Evolutionary conservation across 2,329 filamentous ascomycete species (phyloP).

Genomic region (Cladophialophora chaetospira): DNA sequence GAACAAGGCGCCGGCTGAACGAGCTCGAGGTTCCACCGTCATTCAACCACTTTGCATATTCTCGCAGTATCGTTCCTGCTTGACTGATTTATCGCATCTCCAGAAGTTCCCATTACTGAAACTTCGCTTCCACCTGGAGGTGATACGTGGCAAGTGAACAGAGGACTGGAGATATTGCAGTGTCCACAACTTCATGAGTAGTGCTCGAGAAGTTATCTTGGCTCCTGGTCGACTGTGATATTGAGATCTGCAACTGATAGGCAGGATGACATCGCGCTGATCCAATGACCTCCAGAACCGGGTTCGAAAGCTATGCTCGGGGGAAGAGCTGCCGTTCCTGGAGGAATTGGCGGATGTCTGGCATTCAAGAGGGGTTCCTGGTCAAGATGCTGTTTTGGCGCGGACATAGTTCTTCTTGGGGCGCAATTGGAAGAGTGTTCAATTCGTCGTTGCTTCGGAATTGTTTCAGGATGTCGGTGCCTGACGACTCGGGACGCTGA

Average conservation of each 20-base stretch:
- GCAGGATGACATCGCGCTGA: slow-evolving; percentile 16
- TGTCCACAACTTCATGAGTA: slow-evolving; percentile 22
- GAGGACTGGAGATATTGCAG: slow-evolving; percentile 20
- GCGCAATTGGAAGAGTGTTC: no score
- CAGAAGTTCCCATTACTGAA: slow-evolving; percentile 2
- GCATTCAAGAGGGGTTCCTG: slow-evolving; percentile 15
- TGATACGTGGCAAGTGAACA: slow-evolving; percentile 22
- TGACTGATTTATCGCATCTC: slow-evolving; percentile 17
- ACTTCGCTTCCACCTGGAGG: slow-evolving; percentile 10
- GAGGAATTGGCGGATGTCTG: slow-evolving; percentile 22
- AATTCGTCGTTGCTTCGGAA: no score
- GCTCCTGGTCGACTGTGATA: slow-evolving; percentile 25
- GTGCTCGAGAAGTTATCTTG: slow-evolving; percentile 25
- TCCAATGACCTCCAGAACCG: slow-evolving; percentile 19
- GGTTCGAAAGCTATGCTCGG: slow-evolving; percentile 11
- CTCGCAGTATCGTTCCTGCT: slow-evolving; percentile 23
- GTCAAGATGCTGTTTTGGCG: no score
- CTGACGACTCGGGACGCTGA: slow-evolving; percentile 11
- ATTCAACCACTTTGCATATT: slow-evolving; percentile 25
- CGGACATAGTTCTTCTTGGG: no score
- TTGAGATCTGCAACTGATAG: slow-evolving; percentile 24
- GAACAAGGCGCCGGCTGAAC: background rate
- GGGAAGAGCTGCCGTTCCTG: slow-evolving; percentile 19
- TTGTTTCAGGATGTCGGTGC: background rate
- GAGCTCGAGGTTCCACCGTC: slow-evolving; percentile 16